Conservation (phyloP, 352 stramenopile genomes). For the Globisporangium splendens region DNA sequence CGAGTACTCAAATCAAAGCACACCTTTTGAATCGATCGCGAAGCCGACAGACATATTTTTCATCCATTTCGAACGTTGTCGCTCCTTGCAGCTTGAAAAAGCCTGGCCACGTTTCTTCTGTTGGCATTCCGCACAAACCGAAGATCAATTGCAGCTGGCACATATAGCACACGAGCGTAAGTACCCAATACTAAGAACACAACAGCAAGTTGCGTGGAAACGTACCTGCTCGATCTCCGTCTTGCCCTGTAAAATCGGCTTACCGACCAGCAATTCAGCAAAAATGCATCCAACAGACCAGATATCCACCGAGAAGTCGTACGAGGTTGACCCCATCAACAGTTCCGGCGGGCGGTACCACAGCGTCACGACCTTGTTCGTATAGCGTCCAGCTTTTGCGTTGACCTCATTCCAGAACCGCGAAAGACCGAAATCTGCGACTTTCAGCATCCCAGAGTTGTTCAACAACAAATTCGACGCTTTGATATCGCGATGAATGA, state of each 20-base stretch:
- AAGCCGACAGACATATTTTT: constrained; percentile 74
- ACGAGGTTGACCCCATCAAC: constrained; percentile 89
- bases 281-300: constrained; percentile 93
- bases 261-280: constrained; percentile 70
- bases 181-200: background rate
- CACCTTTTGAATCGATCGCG: constrained; percentile 82
- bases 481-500: constrained; percentile 86
- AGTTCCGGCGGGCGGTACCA: constrained; percentile 95
- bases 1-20: constrained; percentile 7
- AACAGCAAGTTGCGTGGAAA: background rate
- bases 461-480: constrained; percentile 83
- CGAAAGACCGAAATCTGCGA: constrained; percentile 80
- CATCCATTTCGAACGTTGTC: constrained; percentile 64
- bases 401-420: constrained; percentile 86
- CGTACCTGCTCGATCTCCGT: constrained; percentile 79
- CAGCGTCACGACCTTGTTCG: constrained; percentile 94
- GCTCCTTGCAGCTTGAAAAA: constrained; percentile 75
- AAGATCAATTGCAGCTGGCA: constrained; percentile 75
- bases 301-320: constrained; percentile 92
- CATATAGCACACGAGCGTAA: constrained; percentile 2
- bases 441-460: constrained; percentile 82
- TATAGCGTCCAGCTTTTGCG: constrained; percentile 81
- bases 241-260: constrained; percentile 79
- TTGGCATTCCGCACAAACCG: constrained; percentile 70
- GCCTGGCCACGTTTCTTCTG: constrained; percentile 73